These are phyloP conservation scores for Cetraspora pellucida DNA, from an alignment of 192 early-diverging fungal genomes.

Conservation along the genomic window DNA sequence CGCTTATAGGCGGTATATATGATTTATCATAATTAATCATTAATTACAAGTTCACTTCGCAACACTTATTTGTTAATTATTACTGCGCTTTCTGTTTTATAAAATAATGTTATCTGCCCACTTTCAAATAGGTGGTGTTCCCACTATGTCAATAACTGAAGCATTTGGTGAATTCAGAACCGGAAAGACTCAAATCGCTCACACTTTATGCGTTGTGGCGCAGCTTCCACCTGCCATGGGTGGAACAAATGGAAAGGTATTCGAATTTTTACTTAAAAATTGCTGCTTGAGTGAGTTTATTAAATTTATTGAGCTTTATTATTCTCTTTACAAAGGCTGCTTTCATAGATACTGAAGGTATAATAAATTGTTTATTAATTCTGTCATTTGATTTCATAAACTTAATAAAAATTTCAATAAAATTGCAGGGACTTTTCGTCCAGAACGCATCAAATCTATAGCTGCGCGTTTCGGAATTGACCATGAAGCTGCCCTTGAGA, in stretches of 20 bases:
- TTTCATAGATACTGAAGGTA: slow-evolving; percentile 52
- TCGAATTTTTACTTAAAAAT: neutral
- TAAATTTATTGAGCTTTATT: slow-evolving; percentile 1
- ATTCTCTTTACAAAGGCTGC: slow-evolving; percentile 25
- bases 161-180: slow-evolving; percentile 88
- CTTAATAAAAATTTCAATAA: neutral
- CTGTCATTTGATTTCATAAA: neutral
- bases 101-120: neutral
- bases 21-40: neutral
- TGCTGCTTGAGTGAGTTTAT: too few relatives aligned
- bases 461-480: slow-evolving; percentile 71
- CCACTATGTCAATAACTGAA: slow-evolving; percentile 83
- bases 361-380: neutral
- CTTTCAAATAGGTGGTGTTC: slow-evolving; percentile 62
- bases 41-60: too few relatives aligned
- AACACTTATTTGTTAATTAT: too few relatives aligned
- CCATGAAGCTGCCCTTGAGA: slow-evolving; percentile 67
- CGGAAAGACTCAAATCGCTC: slow-evolving; percentile 82
- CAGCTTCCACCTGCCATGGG: slow-evolving; percentile 75
- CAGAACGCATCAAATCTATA: slow-evolving; percentile 75
- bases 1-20: slow-evolving; percentile 63
- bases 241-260: slow-evolving; percentile 75
- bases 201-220: slow-evolving; percentile 75
- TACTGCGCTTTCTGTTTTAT: neutral
- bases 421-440: slow-evolving; percentile 80